A percentile compares a stretch with the other conserved stretches of the same genome.
Evolutionary conservation across 2,329 filamentous ascomycete species (phyloP).

Genomic region (Dothiorella sarmentorum): DNA sequence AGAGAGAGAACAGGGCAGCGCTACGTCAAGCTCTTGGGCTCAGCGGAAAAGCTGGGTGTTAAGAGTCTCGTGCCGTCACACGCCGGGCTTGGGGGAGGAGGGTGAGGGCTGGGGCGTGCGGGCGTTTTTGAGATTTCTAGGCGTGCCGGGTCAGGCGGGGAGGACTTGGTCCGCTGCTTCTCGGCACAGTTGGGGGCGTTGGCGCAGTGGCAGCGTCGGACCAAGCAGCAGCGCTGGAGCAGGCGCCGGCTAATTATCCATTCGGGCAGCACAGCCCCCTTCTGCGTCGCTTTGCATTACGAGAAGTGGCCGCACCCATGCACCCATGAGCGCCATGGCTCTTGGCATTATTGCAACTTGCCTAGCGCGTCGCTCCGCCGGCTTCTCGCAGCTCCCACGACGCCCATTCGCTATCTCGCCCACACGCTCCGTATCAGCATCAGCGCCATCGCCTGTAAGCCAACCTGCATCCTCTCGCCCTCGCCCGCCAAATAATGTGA

Average conservation of each 20-base stretch:
- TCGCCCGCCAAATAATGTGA: neutral
- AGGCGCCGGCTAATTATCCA: constrained; percentile 18
- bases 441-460: neutral
- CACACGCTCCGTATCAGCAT: neutral
- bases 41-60: constrained; percentile 3
- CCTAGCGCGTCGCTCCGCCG: constrained; percentile 16
- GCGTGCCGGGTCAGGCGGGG: constrained; percentile 19
- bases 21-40: constrained; percentile 3
- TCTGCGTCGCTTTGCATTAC: constrained; percentile 17
- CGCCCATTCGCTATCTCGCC: constrained; percentile 4
- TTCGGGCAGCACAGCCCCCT: constrained; percentile 18
- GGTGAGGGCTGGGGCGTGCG: constrained; percentile 14
- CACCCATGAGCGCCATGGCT: constrained; percentile 16
- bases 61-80: constrained; percentile 13
- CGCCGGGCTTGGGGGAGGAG: constrained; percentile 16
- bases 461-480: neutral
- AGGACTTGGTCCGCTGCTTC: constrained; percentile 20
- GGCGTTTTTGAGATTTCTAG: constrained; percentile 20
- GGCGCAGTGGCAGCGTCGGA: constrained; percentile 12
- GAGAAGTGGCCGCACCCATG: constrained; percentile 16
- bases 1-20: neutral
- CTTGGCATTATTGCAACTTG: constrained; percentile 19
- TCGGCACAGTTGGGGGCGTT: constrained; percentile 8
- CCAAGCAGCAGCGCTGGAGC: constrained; percentile 9
- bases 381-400: neutral